These are phyloP conservation scores for Rhizopogon roseolus DNA, from an alignment of 768 basidiomycete genomes.

Conservation along the genomic window DNA sequence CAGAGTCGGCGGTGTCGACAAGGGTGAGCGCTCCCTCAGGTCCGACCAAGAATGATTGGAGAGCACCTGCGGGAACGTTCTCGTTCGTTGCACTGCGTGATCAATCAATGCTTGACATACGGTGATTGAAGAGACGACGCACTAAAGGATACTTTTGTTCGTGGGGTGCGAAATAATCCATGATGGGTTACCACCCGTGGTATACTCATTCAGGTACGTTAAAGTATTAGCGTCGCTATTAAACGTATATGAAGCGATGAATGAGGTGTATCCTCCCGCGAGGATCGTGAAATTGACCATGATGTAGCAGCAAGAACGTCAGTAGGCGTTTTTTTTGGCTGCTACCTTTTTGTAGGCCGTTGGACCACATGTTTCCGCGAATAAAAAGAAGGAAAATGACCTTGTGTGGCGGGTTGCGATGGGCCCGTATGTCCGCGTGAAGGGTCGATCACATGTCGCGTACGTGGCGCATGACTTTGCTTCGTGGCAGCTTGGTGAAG, in stretches of 20 bases:
- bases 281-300: constrained; percentile 71
- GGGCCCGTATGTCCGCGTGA: neutral
- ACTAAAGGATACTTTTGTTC: constrained; percentile 61
- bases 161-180: constrained; percentile 58
- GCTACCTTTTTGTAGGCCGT: neutral
- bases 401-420: neutral
- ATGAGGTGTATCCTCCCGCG: constrained; percentile 59
- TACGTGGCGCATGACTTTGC: neutral
- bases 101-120: neutral
- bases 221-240: constrained; percentile 44
- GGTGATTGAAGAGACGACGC: constrained; percentile 14
- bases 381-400: neutral
- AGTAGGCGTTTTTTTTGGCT: neutral
- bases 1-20: constrained; percentile 43
- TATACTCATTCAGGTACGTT: constrained; percentile 39
- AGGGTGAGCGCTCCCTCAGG: constrained; percentile 39
- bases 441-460: neutral
- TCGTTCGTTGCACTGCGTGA: constrained; percentile 55
- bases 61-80: constrained; percentile 27
- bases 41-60: constrained; percentile 56
- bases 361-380: neutral
- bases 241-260: constrained; percentile 62
- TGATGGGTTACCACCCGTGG: constrained; percentile 43
- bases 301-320: neutral
- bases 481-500: neutral